phyloP scores from a whole-genome alignment of 306 rosid species.

The Lathyrus tuberosus region DNA sequence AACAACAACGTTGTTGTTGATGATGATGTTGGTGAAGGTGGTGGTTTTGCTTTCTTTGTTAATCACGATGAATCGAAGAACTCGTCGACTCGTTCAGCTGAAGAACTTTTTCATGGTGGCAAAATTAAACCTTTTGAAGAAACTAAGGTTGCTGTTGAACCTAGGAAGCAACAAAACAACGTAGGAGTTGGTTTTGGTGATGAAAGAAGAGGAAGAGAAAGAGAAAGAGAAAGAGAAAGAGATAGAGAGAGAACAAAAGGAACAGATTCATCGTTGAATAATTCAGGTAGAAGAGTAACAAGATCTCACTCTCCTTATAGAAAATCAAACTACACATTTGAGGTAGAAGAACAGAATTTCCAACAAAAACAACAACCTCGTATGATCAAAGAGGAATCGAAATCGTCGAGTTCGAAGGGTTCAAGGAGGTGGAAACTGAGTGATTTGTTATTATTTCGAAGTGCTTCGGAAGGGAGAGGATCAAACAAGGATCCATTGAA shows the following conservation, averaged over 20 bases:
- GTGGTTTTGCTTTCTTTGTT: conserved; percentile 71
- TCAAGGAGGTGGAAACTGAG: conserved; percentile 73
- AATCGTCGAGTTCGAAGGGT: conserved; percentile 37
- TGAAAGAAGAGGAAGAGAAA: conserved; percentile 63
- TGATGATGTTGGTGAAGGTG: conserved; percentile 7
- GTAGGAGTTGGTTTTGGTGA: background rate
- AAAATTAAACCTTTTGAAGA: conserved; percentile 54
- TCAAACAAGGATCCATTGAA: conserved; percentile 62
- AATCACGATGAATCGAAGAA: conserved; percentile 48
- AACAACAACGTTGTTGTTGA: background rate
- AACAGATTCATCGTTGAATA: conserved; percentile 40
- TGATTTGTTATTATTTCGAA: conserved; percentile 76
- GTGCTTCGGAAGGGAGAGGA: conserved; percentile 91
- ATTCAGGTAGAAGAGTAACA: conserved; percentile 60
- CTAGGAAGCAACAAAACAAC: conserved; percentile 26
- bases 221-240: conserved; percentile 73
- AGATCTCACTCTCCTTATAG: conserved; percentile 83
- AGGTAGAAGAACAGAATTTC: conserved; percentile 41
- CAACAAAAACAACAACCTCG: conserved; percentile 27
- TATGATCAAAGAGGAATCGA: conserved; percentile 28
- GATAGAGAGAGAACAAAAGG: conserved; percentile 53
- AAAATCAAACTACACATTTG: conserved; percentile 50
- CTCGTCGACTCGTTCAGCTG: conserved; percentile 71
- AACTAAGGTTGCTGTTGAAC: background rate
- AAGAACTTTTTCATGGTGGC: conserved; percentile 84